Conservation (phyloP, 176 grass and related monocot genomes). For the Oryza nivara region DNA sequence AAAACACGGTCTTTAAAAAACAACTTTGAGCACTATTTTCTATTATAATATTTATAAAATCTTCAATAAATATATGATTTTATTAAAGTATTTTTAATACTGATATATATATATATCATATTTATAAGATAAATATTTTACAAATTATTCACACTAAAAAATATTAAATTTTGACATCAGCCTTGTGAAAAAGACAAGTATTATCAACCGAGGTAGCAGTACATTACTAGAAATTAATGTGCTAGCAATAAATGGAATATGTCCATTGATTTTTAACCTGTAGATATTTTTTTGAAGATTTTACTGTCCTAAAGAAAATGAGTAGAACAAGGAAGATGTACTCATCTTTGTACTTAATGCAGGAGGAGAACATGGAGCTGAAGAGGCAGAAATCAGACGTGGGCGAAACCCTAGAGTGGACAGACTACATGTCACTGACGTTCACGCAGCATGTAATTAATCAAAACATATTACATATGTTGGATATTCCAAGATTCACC, state of each 20-base stretch:
- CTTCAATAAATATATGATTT: too few relatives aligned
- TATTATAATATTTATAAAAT: too few relatives aligned
- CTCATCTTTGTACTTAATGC: background rate
- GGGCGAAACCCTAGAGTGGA: conserved; percentile 60
- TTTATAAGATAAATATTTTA: too few relatives aligned
- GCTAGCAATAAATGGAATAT: background rate
- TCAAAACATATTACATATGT: background rate
- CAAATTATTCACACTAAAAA: too few relatives aligned
- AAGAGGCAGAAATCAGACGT: conserved; percentile 46
- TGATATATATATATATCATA: too few relatives aligned
- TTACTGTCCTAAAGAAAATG: background rate
- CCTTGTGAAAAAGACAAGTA: too few relatives aligned
- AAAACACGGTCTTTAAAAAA: too few relatives aligned
- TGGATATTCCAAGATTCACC: background rate
- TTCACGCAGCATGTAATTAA: conserved; percentile 77
- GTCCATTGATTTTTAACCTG: background rate
- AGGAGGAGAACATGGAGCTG: conserved; percentile 83
- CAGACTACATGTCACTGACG: conserved; percentile 77
- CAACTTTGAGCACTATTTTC: too few relatives aligned
- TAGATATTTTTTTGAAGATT: background rate
- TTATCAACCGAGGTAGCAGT: background rate
- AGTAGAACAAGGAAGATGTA: background rate
- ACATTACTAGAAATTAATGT: background rate
- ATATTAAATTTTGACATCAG: too few relatives aligned
- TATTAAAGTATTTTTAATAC: too few relatives aligned